phyloP scores from a whole-genome alignment of 305 asterid genomes.

The Nicotiana rustica region DNA sequence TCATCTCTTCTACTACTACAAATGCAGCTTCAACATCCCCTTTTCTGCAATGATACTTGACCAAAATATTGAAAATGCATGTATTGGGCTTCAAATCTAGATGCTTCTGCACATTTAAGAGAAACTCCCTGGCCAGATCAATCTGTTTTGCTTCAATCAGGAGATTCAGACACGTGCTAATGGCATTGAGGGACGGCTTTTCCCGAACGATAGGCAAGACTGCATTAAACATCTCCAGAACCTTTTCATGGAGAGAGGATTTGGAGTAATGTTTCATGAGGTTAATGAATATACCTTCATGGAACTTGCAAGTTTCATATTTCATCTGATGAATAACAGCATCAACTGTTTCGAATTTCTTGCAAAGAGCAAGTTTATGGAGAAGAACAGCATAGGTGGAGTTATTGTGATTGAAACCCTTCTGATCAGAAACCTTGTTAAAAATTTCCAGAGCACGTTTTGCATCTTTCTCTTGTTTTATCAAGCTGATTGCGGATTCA shows the following conservation, averaged over 20 bases:
- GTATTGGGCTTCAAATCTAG: slow-evolving; percentile 76
- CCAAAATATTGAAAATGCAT: slow-evolving; percentile 88
- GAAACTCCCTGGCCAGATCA: slow-evolving; percentile 71
- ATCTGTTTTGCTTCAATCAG: slow-evolving; percentile 72
- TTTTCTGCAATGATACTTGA: slow-evolving; percentile 79
- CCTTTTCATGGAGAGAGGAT: slow-evolving; percentile 68
- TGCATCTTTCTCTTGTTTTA: slow-evolving; percentile 68
- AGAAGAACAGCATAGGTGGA: slow-evolving; percentile 78
- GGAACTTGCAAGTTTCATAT: slow-evolving; percentile 88
- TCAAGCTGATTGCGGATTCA: slow-evolving; percentile 57
- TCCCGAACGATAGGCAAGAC: slow-evolving; percentile 68
- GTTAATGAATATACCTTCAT: slow-evolving; percentile 81
- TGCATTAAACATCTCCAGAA: slow-evolving; percentile 70
- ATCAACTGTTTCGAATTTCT: slow-evolving; percentile 62
- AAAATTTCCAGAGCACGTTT: slow-evolving; percentile 68
- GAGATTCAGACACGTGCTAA: slow-evolving; percentile 90
- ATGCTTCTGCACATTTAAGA: slow-evolving; percentile 60
- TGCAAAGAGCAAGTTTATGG: slow-evolving; percentile 73
- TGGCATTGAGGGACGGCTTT: slow-evolving; percentile 84
- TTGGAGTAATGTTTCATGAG: slow-evolving; percentile 91
- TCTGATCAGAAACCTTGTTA: slow-evolving; percentile 72
- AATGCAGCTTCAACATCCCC: slow-evolving; percentile 76
- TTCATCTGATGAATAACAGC: slow-evolving; percentile 80
- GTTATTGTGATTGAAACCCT: slow-evolving; percentile 79
- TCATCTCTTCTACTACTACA: slow-evolving; percentile 82